These are phyloP conservation scores for Hyaloscypha hepaticicola DNA, from an alignment of 495 filamentous ascomycete species.

Conservation along the genomic window DNA sequence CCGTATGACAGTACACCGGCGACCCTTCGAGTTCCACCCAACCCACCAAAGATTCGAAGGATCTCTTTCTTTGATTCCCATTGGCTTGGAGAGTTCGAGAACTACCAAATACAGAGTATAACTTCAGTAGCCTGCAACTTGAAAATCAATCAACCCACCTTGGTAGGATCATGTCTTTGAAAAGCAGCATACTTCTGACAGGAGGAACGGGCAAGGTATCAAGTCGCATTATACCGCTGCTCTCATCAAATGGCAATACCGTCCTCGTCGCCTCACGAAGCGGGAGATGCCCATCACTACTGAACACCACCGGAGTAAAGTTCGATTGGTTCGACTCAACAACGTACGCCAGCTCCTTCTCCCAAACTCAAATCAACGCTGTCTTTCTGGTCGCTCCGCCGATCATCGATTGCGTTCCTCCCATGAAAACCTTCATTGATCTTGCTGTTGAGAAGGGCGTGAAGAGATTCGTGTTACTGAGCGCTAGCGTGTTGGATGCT, in stretches of 20 bases:
- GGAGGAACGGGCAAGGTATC: conserved; percentile 52
- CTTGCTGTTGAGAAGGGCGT: conserved; percentile 35
- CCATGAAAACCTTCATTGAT: conserved; percentile 43
- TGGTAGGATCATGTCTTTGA: not conserved
- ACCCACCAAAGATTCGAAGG: too few species aligned
- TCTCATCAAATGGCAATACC: conserved; percentile 32
- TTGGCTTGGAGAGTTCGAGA: not conserved
- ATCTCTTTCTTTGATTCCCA: too few species aligned
- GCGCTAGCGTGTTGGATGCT: conserved; percentile 38
- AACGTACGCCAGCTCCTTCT: conserved; percentile 41
- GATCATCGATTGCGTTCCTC: conserved; percentile 33
- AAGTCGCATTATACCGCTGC: conserved; percentile 40
- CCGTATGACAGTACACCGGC: not conserved
- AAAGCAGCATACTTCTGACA: conserved; percentile 42
- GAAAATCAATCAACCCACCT: not conserved
- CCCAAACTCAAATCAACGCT: conserved; percentile 29
- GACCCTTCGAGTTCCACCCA: too few species aligned
- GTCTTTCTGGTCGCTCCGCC: conserved; percentile 42
- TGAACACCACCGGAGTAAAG: conserved; percentile 31
- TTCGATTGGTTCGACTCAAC: conserved; percentile 49
- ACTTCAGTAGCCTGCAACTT: not conserved
- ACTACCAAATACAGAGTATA: not conserved
- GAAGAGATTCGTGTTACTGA: conserved; percentile 44
- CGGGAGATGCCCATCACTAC: conserved; percentile 9
- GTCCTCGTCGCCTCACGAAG: conserved; percentile 44